Percentiles rank a stretch among this genome's conserved stretches.
Evolutionary conservation across 225 moss, liverwort and hornwort species (phyloP).

Genomic region (Climacium dendroides): DNA sequence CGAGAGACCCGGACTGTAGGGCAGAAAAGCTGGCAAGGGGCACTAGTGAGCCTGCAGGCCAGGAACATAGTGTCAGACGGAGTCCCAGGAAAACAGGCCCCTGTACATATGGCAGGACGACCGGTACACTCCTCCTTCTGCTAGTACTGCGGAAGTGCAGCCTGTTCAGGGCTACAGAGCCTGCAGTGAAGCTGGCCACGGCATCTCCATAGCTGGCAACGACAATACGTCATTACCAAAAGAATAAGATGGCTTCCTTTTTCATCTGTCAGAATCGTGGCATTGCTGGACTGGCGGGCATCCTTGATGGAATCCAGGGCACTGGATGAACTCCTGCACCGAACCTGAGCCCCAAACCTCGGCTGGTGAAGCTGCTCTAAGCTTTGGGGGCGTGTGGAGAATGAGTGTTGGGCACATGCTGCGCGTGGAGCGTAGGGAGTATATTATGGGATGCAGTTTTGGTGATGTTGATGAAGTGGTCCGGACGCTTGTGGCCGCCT

Average conservation of each 20-base stretch:
- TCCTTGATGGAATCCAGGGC: neutral
- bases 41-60: neutral
- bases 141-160: neutral
- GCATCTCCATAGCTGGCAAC: conserved; percentile 17
- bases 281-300: neutral
- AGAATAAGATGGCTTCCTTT: neutral
- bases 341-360: neutral
- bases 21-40: conserved; percentile 9
- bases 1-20: neutral
- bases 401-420: neutral
- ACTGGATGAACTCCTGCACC: neutral
- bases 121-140: neutral
- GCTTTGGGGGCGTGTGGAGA: neutral
- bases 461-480: neutral
- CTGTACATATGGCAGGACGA: neutral
- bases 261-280: neutral
- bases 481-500: neutral
- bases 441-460: neutral
- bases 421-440: neutral
- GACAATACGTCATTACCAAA: neutral
- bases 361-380: neutral
- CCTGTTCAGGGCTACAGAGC: neutral
- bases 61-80: conserved; percentile 5
- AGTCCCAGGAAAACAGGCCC: neutral
- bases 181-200: neutral